Conservation (phyloP, 495 filamentous ascomycete genomes). For the Aspergillus egyptiacus region DNA sequence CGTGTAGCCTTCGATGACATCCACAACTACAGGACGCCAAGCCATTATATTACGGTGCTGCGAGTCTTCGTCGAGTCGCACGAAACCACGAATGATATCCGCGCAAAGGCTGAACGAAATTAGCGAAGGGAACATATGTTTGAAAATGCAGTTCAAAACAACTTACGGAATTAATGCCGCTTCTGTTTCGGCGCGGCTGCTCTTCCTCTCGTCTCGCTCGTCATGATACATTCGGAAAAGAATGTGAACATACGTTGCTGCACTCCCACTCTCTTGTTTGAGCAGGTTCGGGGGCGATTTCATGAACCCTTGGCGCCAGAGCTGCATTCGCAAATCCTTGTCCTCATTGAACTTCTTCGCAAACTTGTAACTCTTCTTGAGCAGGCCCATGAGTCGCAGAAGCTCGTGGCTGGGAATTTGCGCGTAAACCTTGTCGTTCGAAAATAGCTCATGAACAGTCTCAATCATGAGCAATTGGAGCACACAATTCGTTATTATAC, state of each 20-base stretch:
- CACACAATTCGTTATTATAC: slow-evolving; percentile 98
- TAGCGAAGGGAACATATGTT: slow-evolving; percentile 1
- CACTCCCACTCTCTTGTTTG: slow-evolving; percentile 91
- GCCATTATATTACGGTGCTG: slow-evolving; percentile 94
- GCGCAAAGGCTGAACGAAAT: slow-evolving; percentile 59
- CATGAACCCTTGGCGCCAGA: slow-evolving; percentile 99
- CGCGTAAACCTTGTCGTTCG: slow-evolving; percentile 89
- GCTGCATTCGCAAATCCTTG: slow-evolving; percentile 86
- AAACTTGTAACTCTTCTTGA: slow-evolving; percentile 94
- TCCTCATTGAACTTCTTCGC: slow-evolving; percentile 96
- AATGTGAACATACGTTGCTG: slow-evolving; percentile 89
- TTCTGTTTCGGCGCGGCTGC: slow-evolving; percentile 75
- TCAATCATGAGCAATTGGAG: slow-evolving; percentile 98
- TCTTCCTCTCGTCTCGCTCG: slow-evolving; percentile 70
- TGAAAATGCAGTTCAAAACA: background rate
- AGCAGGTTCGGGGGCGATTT: slow-evolving; percentile 98
- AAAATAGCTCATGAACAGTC: slow-evolving; percentile 96
- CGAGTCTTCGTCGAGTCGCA: slow-evolving; percentile 81
- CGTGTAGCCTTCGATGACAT: slow-evolving; percentile 92
- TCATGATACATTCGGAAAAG: slow-evolving; percentile 96
- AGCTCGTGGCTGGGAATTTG: slow-evolving; percentile 86
- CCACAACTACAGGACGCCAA: slow-evolving; percentile 94
- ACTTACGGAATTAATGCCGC: slow-evolving; percentile 80
- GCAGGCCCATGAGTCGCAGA: slow-evolving; percentile 81
- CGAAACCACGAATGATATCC: slow-evolving; percentile 82